Percentiles rank a stretch among this genome's conserved stretches.
These are phyloP conservation scores for Puccinellia tenuiflora DNA, from an alignment of 176 grass and related monocot genomes.

Conservation along the genomic window DNA sequence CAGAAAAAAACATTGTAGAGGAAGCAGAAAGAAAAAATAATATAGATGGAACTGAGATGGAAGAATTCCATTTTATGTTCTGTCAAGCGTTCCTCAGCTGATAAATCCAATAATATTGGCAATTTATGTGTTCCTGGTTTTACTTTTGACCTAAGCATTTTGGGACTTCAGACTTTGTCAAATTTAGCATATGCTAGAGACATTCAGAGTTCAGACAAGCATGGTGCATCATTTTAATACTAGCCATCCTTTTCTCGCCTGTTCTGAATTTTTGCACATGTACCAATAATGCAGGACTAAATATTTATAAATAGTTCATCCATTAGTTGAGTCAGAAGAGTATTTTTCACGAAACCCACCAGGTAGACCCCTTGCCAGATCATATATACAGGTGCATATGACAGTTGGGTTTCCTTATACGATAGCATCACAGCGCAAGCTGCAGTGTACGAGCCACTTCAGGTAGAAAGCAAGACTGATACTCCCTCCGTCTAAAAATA, in stretches of 20 bases:
- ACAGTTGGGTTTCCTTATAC: background rate
- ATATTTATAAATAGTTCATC: background rate
- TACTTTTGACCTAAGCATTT: background rate
- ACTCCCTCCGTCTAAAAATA: too few relatives aligned
- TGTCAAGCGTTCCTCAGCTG: background rate
- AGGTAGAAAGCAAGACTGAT: slow-evolving; percentile 1
- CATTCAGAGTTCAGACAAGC: slow-evolving; percentile 4
- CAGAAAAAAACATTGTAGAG: slow-evolving; percentile 3
- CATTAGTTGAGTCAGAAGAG: background rate
- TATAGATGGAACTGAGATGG: slow-evolving; percentile 25
- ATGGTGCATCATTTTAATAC: background rate
- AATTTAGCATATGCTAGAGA: background rate
- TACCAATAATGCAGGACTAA: slow-evolving; percentile 8
- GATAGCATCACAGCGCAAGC: background rate
- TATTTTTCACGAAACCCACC: background rate
- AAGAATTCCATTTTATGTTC: slow-evolving; percentile 34
- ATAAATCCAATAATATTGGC: background rate
- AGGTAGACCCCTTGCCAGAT: background rate
- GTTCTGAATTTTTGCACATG: background rate
- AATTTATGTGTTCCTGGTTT: background rate
- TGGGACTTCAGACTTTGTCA: background rate
- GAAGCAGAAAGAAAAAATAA: background rate
- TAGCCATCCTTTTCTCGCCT: background rate
- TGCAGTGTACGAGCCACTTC: background rate
- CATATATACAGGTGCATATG: background rate